Conservation (phyloP, 495 filamentous ascomycete genomes). For the Darksidea phi region DNA sequence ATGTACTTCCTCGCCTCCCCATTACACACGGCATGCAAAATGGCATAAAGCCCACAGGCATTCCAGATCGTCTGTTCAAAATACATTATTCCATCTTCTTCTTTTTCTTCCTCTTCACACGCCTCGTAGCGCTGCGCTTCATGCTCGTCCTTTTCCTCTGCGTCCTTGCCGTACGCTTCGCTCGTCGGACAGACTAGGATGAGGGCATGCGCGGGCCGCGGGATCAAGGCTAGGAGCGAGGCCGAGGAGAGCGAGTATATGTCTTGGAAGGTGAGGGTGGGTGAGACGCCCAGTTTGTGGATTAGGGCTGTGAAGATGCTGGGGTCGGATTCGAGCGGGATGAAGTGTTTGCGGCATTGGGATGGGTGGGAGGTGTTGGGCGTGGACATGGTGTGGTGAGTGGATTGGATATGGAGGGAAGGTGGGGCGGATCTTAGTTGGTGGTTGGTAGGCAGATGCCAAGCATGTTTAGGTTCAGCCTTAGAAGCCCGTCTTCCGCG, state of each 20-base stretch:
- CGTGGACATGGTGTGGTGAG: no score
- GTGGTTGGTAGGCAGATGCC: no score
- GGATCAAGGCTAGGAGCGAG: conserved; percentile 26
- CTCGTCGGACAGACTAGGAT: conserved; percentile 35
- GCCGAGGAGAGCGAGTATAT: neutral
- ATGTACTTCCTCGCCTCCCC: conserved; percentile 24
- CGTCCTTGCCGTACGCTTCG: conserved; percentile 33
- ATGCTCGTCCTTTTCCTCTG: conserved; percentile 39
- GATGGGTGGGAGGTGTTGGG: no score
- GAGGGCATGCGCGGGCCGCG: conserved; percentile 34
- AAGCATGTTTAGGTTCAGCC: no score
- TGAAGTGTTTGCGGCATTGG: neutral
- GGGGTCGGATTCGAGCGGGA: neutral
- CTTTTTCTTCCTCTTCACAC: conserved; percentile 37
- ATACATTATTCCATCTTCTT: conserved; percentile 33
- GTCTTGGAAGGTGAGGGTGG: neutral
- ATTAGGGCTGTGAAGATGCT: neutral
- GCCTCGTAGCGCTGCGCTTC: no score
- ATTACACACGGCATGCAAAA: conserved; percentile 42
- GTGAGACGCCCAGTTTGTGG: neutral
- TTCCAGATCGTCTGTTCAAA: conserved; percentile 44
- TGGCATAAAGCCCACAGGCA: conserved; percentile 42
- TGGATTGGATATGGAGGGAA: no score
- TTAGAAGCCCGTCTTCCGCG: no score
- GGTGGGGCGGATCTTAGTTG: no score